Base-by-base conservation (phyloP, 2,329 filamentous ascomycete species). In the Fusarium staphyleae region DNA sequence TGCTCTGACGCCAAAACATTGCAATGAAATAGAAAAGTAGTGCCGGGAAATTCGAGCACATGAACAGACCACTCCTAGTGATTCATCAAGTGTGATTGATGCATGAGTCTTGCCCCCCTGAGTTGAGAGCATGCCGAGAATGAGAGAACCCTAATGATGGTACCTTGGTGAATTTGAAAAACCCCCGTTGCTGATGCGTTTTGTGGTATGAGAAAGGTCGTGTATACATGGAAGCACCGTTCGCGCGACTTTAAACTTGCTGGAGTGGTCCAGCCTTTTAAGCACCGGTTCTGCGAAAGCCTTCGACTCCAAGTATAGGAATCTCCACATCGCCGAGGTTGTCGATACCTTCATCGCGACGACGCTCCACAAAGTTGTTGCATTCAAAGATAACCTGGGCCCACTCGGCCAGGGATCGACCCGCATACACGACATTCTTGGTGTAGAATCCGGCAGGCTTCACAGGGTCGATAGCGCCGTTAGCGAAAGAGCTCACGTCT, bases 321-420 rank as follows among this genome's bases (percentile, higher is more conserved):
- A 79, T 75, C 71, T 93, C 90, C 34, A 93, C 85, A 35, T 87
- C 84, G 61, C 77, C 79, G 54, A 91, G 81, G 1, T 78, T 77
- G 2, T 83, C 79, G 9, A 92, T 83, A 36, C 90, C 90, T 69
- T 95, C 90, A 39, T 86, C 85, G 44, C 86, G 86, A 48, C 90
- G 82, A 37, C 90, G 80, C 52, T 93, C 89, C 26, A 91, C 85
- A 72, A 93, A 95, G 67, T 86, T 90, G 73, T 93, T 91, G 75
- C 87, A 91, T 70, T 95, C 90, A 49, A 84, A 83, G 13, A 92
- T 85, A 15, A 93, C 83, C 14, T 90, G 76, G 15, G 81, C 79
- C 90, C 90, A 95, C 71, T 95, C 90, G 0, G 89, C 89, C 36
- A 95, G 78, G 1, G 90, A 87, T 15, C 89, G 81, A 2, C 90